phyloP scores from a whole-genome alignment of 2,329 filamentous ascomycete genomes.

The Cladosporium sp. region DNA sequence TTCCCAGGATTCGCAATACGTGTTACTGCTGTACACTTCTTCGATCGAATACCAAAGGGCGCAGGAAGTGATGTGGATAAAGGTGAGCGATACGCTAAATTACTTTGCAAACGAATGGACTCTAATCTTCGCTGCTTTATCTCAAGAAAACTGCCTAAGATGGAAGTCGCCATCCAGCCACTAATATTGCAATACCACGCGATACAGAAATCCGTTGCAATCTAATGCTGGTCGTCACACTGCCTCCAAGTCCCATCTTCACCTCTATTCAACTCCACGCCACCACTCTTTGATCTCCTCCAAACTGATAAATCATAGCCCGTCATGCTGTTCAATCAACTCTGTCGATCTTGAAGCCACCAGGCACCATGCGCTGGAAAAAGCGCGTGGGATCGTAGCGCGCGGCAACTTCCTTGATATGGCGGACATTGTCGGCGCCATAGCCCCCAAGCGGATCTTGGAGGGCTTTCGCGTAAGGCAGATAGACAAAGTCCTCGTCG shows the following conservation, averaged over 20 bases:
- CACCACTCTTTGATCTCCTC: neutral
- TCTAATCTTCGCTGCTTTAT: too few species aligned
- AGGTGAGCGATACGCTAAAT: too few species aligned
- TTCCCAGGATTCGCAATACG: too few species aligned
- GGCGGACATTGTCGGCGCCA: constrained; percentile 5
- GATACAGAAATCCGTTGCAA: too few species aligned
- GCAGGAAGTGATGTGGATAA: too few species aligned
- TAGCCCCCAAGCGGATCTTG: constrained; percentile 34
- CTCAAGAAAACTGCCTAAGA: too few species aligned
- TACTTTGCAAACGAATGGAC: too few species aligned
- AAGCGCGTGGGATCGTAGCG: constrained; percentile 3
- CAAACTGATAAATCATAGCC: neutral
- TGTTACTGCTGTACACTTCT: too few species aligned
- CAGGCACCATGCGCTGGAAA: constrained; percentile 25
- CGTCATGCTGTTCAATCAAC: neutral
- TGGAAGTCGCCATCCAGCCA: too few species aligned
- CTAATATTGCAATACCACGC: too few species aligned
- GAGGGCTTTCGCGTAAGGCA: constrained; percentile 34
- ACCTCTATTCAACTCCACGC: neutral
- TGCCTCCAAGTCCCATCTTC: neutral
- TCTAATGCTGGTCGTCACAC: neutral
- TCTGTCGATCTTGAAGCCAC: constrained; percentile 30
- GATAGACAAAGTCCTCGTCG: constrained; percentile 24
- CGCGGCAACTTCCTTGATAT: constrained; percentile 5
- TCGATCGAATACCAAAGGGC: too few species aligned